These are phyloP conservation scores for Cenchrus purpureus DNA, from an alignment of 176 grass and related monocot species.

Conservation along the genomic window DNA sequence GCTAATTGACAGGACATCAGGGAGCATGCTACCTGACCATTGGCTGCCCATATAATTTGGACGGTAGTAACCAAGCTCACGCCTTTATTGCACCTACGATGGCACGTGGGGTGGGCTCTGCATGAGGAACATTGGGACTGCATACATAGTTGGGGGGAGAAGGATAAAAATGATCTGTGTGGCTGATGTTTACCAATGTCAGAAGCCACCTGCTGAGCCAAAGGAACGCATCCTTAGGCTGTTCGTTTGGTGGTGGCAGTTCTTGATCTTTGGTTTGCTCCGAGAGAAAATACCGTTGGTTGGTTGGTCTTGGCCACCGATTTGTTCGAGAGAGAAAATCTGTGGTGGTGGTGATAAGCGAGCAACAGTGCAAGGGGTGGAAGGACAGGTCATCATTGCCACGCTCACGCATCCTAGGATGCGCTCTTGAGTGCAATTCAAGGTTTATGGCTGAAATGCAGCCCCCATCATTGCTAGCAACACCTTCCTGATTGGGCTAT, in stretches of 20 bases:
- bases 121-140: slow-evolving; percentile 78
- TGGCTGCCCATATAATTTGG: slow-evolving; percentile 51
- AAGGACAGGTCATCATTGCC: slow-evolving; percentile 66
- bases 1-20: slow-evolving; percentile 47
- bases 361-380: slow-evolving; percentile 46
- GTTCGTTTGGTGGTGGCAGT: no score
- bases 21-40: slow-evolving; percentile 57
- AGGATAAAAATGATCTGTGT: background rate
- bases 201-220: slow-evolving; percentile 61
- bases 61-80: slow-evolving; percentile 66
- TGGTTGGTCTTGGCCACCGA: slow-evolving; percentile 29
- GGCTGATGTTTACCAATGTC: slow-evolving; percentile 42
- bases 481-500: slow-evolving; percentile 51
- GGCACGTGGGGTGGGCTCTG: slow-evolving; percentile 52
- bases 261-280: no score
- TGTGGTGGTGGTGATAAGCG: no score
- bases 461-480: slow-evolving; percentile 56
- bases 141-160: background rate
- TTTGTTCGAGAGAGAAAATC: no score
- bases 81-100: slow-evolving; percentile 48
- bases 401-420: slow-evolving; percentile 63
- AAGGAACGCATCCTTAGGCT: slow-evolving; percentile 47
- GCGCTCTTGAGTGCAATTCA: slow-evolving; percentile 48
- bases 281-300: no score
- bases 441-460: slow-evolving; percentile 63